These are phyloP conservation scores for Kazachstania psychrophila DNA, from an alignment of 805 yeast genomes.

Conservation along the genomic window DNA sequence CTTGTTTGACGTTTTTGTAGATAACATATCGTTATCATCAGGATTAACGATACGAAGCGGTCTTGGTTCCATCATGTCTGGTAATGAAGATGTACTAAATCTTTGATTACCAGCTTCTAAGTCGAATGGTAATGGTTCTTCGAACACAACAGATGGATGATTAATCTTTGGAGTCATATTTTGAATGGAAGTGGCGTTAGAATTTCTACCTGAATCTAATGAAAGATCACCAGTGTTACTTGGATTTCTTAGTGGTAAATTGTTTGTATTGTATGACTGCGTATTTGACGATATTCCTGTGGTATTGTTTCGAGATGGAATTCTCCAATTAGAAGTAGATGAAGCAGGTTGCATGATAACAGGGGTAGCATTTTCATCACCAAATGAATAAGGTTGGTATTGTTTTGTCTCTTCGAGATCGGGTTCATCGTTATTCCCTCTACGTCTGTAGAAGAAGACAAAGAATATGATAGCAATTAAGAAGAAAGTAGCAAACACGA, in stretches of 20 bases:
- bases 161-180: background rate
- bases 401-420: conserved; percentile 34
- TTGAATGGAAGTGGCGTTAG: background rate
- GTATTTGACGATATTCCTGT: conserved; percentile 1
- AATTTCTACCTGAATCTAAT: background rate
- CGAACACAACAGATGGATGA: conserved; percentile 11
- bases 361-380: conserved; percentile 27
- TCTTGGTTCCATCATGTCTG: conserved; percentile 36
- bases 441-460: conserved; percentile 31
- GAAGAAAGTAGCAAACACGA: conserved; percentile 35
- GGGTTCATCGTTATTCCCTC: conserved; percentile 13
- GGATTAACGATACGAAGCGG: conserved; percentile 44
- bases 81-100: conserved; percentile 46
- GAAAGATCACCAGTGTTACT: background rate
- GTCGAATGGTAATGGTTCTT: conserved; percentile 11
- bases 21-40: conserved; percentile 11
- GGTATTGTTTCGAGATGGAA: conserved; percentile 10
- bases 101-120: conserved; percentile 34
- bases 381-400: conserved; percentile 30
- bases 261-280: background rate
- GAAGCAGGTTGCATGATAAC: conserved; percentile 14
- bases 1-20: background rate
- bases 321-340: conserved; percentile 9
- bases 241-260: too few relatives aligned
- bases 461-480: conserved; percentile 33